phyloP scores from a whole-genome alignment of 306 rosid species.

The Chamaecrista fasciculata region DNA sequence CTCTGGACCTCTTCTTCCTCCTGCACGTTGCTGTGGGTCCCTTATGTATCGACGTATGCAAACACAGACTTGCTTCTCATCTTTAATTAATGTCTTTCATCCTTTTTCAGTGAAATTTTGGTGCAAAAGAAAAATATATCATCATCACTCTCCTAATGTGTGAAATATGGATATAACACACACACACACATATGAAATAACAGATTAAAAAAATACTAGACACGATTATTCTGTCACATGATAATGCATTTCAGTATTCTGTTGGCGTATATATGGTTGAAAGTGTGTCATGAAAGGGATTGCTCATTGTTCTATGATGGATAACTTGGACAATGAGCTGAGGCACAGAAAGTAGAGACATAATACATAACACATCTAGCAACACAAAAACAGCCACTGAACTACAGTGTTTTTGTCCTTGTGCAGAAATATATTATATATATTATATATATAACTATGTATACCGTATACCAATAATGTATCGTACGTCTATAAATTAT shows the following conservation, averaged over 20 bases:
- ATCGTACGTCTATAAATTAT: too few relatives aligned
- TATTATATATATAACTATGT: too few relatives aligned
- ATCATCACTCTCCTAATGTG: too few relatives aligned
- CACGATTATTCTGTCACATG: too few relatives aligned
- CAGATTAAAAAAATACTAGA: too few relatives aligned
- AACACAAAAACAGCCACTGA: slow-evolving; percentile 13
- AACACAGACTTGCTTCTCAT: background rate
- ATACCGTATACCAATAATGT: too few relatives aligned
- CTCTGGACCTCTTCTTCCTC: slow-evolving; percentile 6
- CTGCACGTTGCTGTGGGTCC: background rate
- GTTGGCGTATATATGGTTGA: background rate
- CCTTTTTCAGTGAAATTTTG: background rate
- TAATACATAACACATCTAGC: background rate
- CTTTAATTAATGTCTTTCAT: background rate
- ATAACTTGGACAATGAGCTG: background rate
- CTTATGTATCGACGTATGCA: too few relatives aligned
- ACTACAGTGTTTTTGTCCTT: background rate
- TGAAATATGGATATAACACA: too few relatives aligned
- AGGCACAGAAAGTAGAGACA: slow-evolving; percentile 3
- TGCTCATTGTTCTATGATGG: slow-evolving; percentile 12
- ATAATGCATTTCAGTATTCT: background rate
- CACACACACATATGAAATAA: too few relatives aligned
- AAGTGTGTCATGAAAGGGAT: slow-evolving; percentile 20
- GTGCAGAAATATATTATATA: background rate
- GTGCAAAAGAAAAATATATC: too few relatives aligned